Percentiles rank a stretch among this genome's conserved stretches.
phyloP scores from a whole-genome alignment of 2,329 filamentous ascomycete genomes.

The Lachnellula cervina region DNA sequence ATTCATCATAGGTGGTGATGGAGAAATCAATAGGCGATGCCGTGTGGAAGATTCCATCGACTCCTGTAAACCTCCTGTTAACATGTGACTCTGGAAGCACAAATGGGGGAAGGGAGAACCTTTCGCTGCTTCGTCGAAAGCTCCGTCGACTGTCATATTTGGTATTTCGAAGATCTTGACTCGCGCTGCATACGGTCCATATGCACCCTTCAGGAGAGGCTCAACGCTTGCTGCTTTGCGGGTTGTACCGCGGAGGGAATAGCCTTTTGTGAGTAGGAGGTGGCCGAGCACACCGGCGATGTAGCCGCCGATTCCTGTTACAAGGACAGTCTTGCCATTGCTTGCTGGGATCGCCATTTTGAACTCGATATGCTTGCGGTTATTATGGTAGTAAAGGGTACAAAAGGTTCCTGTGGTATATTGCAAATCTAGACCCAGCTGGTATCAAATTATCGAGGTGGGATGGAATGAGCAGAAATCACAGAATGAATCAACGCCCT shows the following conservation, averaged over 20 bases:
- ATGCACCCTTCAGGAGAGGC: conserved; percentile 24
- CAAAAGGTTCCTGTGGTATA: background rate
- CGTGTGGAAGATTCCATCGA: conserved; percentile 30
- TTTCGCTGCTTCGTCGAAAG: conserved; percentile 28
- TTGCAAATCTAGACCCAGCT: background rate
- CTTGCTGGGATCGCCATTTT: conserved; percentile 21
- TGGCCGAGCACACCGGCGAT: conserved; percentile 29
- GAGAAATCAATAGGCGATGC: conserved; percentile 30
- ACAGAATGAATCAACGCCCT: background rate
- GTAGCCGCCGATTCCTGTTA: conserved; percentile 34
- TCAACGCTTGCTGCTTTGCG: conserved; percentile 21
- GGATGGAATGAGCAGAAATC: background rate
- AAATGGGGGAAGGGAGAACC: conserved; percentile 7
- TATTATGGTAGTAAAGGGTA: background rate
- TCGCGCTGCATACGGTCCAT: conserved; percentile 23
- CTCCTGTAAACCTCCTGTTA: conserved; percentile 15
- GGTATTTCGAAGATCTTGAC: conserved; percentile 27
- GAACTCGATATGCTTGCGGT: background rate
- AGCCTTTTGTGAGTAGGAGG: conserved; percentile 27
- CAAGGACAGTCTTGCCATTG: conserved; percentile 28
- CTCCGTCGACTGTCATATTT: conserved; percentile 27
- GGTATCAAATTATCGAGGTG: background rate
- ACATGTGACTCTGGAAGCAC: conserved; percentile 1
- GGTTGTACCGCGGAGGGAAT: conserved; percentile 29
- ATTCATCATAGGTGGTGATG: conserved; percentile 28